Percentiles rank a stretch among this genome's conserved stretches.
Conservation (phyloP, 306 rosid genomes). For the Medicago lupulina region DNA sequence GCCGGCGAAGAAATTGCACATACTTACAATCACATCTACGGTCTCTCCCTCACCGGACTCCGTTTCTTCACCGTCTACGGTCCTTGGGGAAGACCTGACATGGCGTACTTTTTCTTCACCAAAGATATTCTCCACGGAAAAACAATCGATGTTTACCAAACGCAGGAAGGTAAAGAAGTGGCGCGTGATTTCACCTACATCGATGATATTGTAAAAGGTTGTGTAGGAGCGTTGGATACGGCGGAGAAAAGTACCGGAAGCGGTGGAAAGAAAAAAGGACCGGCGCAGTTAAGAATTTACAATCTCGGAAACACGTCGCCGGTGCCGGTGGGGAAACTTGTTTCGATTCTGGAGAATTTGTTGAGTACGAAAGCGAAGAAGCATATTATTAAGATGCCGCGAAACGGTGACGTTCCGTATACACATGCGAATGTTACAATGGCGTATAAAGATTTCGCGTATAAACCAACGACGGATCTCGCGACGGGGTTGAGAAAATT, state of each 20-base stretch:
- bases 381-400: constrained; percentile 79
- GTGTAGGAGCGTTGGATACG: constrained; percentile 75
- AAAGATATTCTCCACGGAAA: constrained; percentile 81
- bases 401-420: constrained; percentile 90
- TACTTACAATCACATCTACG: constrained; percentile 87
- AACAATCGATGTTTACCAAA: constrained; percentile 62
- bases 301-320: constrained; percentile 89
- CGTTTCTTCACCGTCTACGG: constrained; percentile 94
- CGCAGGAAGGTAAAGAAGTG: constrained; percentile 78
- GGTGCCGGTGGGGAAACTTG: constrained; percentile 84
- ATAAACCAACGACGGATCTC: constrained; percentile 76
- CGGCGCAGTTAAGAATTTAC: constrained; percentile 77
- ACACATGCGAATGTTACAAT: constrained; percentile 88
- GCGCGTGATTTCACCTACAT: constrained; percentile 98
- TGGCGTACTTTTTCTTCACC: constrained; percentile 94
- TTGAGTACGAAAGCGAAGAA: constrained; percentile 67
- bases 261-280: constrained; percentile 73
- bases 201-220: constrained; percentile 81
- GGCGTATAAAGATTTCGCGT: constrained; percentile 72
- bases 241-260: constrained; percentile 83
- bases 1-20: constrained; percentile 96
- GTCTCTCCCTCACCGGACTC: constrained; percentile 74
- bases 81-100: constrained; percentile 92
- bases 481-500: constrained; percentile 80
- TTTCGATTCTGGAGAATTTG: constrained; percentile 60